These are phyloP conservation scores for Volutella citrinella DNA, from an alignment of 2,329 filamentous ascomycete species.

Conservation along the genomic window DNA sequence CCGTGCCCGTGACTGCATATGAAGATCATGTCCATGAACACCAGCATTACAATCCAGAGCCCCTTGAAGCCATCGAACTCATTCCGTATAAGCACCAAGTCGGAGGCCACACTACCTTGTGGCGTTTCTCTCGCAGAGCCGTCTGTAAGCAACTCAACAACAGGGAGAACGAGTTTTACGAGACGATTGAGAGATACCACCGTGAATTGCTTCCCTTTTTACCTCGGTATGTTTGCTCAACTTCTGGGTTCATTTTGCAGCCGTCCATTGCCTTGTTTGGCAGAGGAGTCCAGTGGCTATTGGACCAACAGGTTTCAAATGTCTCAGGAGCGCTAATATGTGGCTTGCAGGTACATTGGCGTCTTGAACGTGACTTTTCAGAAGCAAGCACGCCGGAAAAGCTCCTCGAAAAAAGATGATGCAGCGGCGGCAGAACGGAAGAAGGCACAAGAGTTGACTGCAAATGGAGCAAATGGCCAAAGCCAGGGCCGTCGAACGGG, in stretches of 20 bases:
- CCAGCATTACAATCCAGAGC: slow-evolving; percentile 51
- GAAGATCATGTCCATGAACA: slow-evolving; percentile 51
- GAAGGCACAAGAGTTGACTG: slow-evolving; percentile 30
- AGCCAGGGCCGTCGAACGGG: slow-evolving; percentile 11
- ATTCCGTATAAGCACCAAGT: slow-evolving; percentile 98
- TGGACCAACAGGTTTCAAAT: neutral
- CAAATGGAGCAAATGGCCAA: slow-evolving; percentile 15
- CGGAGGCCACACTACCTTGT: slow-evolving; percentile 92
- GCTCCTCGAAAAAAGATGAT: slow-evolving; percentile 51
- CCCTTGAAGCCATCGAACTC: slow-evolving; percentile 87
- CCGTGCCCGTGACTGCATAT: slow-evolving; percentile 39
- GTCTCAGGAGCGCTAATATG: slow-evolving; percentile 10
- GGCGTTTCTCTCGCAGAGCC: slow-evolving; percentile 89
- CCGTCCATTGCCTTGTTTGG: too few species aligned
- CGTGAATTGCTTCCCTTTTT: slow-evolving; percentile 87
- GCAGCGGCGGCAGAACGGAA: slow-evolving; percentile 33
- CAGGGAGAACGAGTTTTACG: slow-evolving; percentile 97
- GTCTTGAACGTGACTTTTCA: slow-evolving; percentile 95
- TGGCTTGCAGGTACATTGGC: slow-evolving; percentile 81
- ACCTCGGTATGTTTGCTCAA: slow-evolving; percentile 61
- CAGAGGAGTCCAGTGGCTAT: too few species aligned
- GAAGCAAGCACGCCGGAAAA: slow-evolving; percentile 69
- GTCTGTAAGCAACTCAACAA: slow-evolving; percentile 99
- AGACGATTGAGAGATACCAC: slow-evolving; percentile 88
- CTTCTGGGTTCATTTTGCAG: too few species aligned